Evolutionary conservation across 352 stramenopile genomes (phyloP).

Genomic region (Phytopythium litorale): DNA sequence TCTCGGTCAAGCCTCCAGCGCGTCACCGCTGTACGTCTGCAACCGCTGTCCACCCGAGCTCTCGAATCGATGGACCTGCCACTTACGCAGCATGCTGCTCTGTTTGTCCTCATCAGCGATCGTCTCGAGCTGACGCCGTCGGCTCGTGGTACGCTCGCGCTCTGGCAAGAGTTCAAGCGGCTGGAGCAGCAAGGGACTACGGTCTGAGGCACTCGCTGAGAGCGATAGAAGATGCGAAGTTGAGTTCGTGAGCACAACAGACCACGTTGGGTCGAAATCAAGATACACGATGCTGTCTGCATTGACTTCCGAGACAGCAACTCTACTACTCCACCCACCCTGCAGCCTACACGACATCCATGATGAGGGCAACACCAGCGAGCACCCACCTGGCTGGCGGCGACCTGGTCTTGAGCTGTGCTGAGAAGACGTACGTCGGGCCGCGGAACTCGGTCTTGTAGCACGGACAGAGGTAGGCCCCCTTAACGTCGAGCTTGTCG

Average conservation of each 20-base stretch:
- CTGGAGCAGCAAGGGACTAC: conserved; percentile 10
- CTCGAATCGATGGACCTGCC: background rate
- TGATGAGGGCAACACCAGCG: conserved; percentile 94
- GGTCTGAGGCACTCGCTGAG: conserved; percentile 4
- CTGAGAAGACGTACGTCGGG: conserved; percentile 97
- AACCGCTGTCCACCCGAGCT: background rate
- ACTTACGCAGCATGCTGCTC: background rate
- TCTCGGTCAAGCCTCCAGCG: conserved; percentile 13
- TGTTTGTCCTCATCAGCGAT: conserved; percentile 13
- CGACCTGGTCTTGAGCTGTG: conserved; percentile 97
- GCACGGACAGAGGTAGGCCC: conserved; percentile 93
- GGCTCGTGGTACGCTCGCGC: conserved; percentile 31
- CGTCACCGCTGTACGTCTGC: conserved; percentile 24
- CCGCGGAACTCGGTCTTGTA: conserved; percentile 97
- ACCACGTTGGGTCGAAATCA: background rate
- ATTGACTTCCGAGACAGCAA: background rate
- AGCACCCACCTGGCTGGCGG: conserved; percentile 93
- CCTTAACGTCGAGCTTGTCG: conserved; percentile 95
- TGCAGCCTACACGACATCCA: conserved; percentile 68
- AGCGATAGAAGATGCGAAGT: background rate
- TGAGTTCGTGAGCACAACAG: background rate
- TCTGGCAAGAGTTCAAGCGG: conserved; percentile 40
- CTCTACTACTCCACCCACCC: background rate
- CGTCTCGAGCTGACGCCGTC: conserved; percentile 40
- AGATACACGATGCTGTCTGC: background rate